Base-by-base conservation (phyloP, 768 basidiomycete genomes). In the Lyophyllum decastes region DNA sequence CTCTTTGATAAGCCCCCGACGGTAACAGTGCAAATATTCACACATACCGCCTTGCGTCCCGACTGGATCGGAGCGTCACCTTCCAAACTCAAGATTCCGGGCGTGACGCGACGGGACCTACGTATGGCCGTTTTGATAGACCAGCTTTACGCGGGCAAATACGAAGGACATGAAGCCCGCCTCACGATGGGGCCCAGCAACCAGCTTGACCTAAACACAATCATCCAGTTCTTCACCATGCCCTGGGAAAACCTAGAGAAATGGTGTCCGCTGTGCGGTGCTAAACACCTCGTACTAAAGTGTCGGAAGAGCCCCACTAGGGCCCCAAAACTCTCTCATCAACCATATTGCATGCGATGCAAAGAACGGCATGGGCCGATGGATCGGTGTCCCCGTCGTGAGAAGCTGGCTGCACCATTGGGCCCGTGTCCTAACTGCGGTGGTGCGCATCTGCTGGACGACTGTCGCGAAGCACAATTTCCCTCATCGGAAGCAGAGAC, bases 101-200 rank as follows among this genome's bases (percentile, higher is more conserved):
- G 82, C 12, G 75, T 85, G 44, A 84, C 84, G 0, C 64, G 70
- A 5, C 80, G 80, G 27, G 85, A 86, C 59, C 54, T 83, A 30
- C 80, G 83, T 46, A 67, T 84, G 33, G 84, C 82, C 8, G 66
- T 69, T 8, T 68, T 70, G 12, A 61, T 79, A n/a, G 82, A 86
- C 60, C 56, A 24, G 0, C 52, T 64, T 8, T 65, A 58, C 51
- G 19, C 16, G 0, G 16, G 49, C 10, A 8, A 46, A 4, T 60
- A 45, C 44, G 45, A 26, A 10, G 56, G 53, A 21, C 43, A 35
- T 16, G n/a, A 19, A 5, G 49, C 54, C 54, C 26, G 50, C 43
- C 41, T 46, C 54, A 25, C 22, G 11, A n/a, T 17, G 2, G 22
- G 12, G 10, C 5, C 47, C 26, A 3, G 47, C 14, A 48, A 17